Conservation (phyloP, 78 protist genomes). For the Dictyostelium firmibasis region DNA sequence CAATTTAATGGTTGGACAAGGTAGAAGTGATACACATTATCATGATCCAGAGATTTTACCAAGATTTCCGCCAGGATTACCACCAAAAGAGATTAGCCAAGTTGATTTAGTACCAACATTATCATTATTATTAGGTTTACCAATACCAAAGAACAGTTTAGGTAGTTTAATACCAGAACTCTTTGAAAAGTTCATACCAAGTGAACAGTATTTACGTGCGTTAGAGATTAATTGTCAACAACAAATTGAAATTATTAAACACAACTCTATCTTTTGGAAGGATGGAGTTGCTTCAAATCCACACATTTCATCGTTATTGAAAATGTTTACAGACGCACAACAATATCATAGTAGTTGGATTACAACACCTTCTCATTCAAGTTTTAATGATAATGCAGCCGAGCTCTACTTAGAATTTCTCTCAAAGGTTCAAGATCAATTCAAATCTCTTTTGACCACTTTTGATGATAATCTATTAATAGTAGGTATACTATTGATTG, state of each 20-base stretch:
- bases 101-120: constrained; percentile 89
- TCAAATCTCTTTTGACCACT: constrained; percentile 10
- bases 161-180: constrained; percentile 79
- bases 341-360: constrained; percentile 55
- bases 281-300: constrained; percentile 23
- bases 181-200: constrained; percentile 50
- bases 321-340: constrained; percentile 44
- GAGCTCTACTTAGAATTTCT: constrained; percentile 24
- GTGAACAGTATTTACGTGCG: constrained; percentile 50
- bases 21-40: constrained; percentile 17
- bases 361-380: constrained; percentile 36
- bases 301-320: neutral
- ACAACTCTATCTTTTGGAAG: constrained; percentile 66
- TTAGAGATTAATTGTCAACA: constrained; percentile 80
- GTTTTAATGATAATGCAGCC: constrained; percentile 52
- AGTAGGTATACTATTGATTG: constrained; percentile 53
- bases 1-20: neutral
- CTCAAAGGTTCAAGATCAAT: constrained; percentile 17
- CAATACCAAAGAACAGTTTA: constrained; percentile 81
- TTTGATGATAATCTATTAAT: constrained; percentile 46
- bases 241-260: constrained; percentile 45
- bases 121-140: constrained; percentile 82
- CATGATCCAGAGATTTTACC: constrained; percentile 4
- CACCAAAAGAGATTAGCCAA: constrained; percentile 68
- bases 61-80: constrained; percentile 1